phyloP scores from a whole-genome alignment of 331 rosid species.

The Quercus phellos region DNA sequence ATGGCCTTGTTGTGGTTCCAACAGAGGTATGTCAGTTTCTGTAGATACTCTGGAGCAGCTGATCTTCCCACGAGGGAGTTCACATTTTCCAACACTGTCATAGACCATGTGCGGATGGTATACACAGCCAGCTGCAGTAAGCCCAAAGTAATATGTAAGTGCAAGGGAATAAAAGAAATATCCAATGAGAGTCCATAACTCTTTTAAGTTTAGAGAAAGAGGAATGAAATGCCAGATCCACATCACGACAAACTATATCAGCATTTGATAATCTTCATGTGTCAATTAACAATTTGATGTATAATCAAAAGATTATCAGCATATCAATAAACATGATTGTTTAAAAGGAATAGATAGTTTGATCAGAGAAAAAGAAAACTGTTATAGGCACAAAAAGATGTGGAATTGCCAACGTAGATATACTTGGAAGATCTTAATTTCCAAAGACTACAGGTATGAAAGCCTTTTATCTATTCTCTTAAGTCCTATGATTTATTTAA shows the following conservation, averaged over 20 bases:
- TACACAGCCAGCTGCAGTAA: constrained; percentile 78
- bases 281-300: neutral
- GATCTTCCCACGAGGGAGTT: constrained; percentile 88
- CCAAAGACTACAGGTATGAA: neutral
- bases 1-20: constrained; percentile 95
- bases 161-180: neutral
- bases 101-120: constrained; percentile 94
- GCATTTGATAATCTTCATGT: neutral
- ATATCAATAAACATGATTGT: neutral
- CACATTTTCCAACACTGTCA: constrained; percentile 93
- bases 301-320: too few species aligned
- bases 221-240: neutral
- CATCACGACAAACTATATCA: neutral
- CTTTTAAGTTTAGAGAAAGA: neutral
- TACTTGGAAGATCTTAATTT: neutral
- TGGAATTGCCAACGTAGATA: neutral
- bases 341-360: neutral
- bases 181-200: neutral
- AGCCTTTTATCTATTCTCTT: neutral
- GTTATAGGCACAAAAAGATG: too few species aligned
- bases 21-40: constrained; percentile 91
- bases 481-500: neutral
- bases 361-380: neutral
- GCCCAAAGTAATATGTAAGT: constrained; percentile 1
- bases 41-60: constrained; percentile 89